These are phyloP conservation scores for Stevia rebaudiana DNA, from an alignment of 140 eudicot genomes.

Conservation along the genomic window DNA sequence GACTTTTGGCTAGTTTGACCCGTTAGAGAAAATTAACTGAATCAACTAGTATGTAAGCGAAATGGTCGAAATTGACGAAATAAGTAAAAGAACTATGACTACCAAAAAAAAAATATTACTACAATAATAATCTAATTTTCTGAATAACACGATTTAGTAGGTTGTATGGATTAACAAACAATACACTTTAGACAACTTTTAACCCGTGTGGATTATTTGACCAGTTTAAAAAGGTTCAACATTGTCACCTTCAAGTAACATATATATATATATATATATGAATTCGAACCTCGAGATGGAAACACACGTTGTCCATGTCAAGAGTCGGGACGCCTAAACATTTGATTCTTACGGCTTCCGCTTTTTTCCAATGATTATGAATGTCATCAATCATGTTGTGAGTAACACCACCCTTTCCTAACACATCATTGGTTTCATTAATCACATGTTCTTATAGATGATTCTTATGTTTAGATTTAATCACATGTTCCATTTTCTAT, in stretches of 20 bases:
- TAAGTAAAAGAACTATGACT: not conserved
- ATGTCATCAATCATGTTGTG: constrained; percentile 95
- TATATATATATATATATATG: not conserved
- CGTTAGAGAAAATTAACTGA: not conserved
- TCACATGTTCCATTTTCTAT: not conserved
- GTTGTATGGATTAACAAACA: not conserved
- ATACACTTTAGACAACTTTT: not conserved
- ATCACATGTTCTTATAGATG: not conserved
- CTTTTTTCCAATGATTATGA: constrained; percentile 94
- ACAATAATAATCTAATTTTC: not conserved
- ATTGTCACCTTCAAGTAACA: not conserved
- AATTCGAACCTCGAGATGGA: constrained; percentile 76
- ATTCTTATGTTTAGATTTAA: not conserved
- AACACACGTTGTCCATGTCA: constrained; percentile 83
- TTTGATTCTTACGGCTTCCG: constrained; percentile 89
- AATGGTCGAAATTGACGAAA: not conserved
- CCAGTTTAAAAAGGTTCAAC: not conserved
- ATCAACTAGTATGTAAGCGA: not conserved
- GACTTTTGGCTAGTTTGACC: not conserved
- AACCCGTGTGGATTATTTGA: not conserved
- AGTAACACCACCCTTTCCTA: constrained; percentile 93
- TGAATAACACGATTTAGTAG: not conserved
- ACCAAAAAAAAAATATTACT: constrained; percentile 33
- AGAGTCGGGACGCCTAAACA: constrained; percentile 97
- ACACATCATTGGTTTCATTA: constrained; percentile 11